Conservation (phyloP, 371 early-diverging fungal genomes). For the Dichotomocladium elegans region DNA sequence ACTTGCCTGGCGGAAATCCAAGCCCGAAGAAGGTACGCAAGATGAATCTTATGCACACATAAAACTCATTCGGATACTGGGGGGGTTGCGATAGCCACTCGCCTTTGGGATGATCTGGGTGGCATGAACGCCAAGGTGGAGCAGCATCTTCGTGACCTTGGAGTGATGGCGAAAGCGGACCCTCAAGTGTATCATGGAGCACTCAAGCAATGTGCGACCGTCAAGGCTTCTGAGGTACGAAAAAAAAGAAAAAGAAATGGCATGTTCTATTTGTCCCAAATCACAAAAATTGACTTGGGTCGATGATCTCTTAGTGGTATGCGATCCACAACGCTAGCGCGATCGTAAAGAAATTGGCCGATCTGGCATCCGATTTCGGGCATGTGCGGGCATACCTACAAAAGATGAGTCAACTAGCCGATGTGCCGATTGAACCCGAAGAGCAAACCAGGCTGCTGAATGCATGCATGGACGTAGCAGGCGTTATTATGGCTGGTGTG, state of each 20-base stretch:
- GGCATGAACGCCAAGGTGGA: slow-evolving; percentile 50
- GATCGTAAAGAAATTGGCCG: slow-evolving; percentile 10
- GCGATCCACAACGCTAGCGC: background rate
- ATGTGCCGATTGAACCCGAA: slow-evolving; percentile 88
- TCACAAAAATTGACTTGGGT: no score
- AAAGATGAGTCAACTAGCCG: slow-evolving; percentile 66
- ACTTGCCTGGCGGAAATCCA: slow-evolving; percentile 74
- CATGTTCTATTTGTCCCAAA: no score
- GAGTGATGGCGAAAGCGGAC: slow-evolving; percentile 16
- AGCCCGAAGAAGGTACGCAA: slow-evolving; percentile 49
- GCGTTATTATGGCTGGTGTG: slow-evolving; percentile 88
- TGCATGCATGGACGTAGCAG: slow-evolving; percentile 67
- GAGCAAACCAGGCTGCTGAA: slow-evolving; percentile 85
- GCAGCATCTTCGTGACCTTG: slow-evolving; percentile 38
- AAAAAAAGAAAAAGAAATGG: no score
- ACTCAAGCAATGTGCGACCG: slow-evolving; percentile 29
- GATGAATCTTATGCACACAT: background rate
- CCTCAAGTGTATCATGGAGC: slow-evolving; percentile 31
- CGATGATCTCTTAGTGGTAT: slow-evolving; percentile 9
- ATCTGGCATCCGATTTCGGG: slow-evolving; percentile 25
- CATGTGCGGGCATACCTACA: slow-evolving; percentile 58
- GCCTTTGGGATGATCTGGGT: slow-evolving; percentile 59
- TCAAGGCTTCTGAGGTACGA: slow-evolving; percentile 21
- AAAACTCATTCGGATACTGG: background rate
- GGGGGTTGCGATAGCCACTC: slow-evolving; percentile 34